A percentile compares a stretch with the other conserved stretches of the same genome.
phyloP scores from a whole-genome alignment of 1,284 basidiomycete genomes.

The Austropuccinia psidii region DNA sequence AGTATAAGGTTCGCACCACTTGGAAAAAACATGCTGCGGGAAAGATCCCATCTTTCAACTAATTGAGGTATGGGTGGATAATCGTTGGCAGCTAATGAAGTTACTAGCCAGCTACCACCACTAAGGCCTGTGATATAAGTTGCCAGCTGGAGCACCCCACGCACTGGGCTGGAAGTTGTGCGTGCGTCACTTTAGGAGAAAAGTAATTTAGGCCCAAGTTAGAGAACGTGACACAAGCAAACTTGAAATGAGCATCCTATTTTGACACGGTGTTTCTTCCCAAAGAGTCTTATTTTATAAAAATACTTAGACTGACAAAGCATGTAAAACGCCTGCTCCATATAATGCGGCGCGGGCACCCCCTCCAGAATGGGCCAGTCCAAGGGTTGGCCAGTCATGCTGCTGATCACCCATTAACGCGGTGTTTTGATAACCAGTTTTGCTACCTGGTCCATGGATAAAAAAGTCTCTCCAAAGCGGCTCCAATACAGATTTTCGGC shows the following conservation, averaged over 20 bases:
- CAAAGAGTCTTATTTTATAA: neutral
- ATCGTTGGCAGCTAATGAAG: conserved; percentile 43
- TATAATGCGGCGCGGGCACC: conserved; percentile 18
- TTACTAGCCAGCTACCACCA: conserved; percentile 45
- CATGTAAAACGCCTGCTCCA: conserved; percentile 22
- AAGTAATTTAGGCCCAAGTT: neutral
- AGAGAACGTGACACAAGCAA: neutral
- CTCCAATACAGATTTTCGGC: neutral
- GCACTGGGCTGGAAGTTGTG: conserved; percentile 37
- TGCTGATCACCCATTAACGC: neutral
- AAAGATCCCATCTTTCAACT: neutral
- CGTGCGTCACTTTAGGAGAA: neutral
- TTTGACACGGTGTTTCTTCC: no score
- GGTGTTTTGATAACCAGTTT: neutral
- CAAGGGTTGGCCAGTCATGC: neutral
- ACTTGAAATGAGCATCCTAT: no score
- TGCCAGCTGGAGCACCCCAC: conserved; percentile 45
- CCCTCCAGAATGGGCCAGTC: conserved; percentile 21
- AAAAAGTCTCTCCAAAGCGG: conserved; percentile 14
- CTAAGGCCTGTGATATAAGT: conserved; percentile 45
- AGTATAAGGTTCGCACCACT: neutral
- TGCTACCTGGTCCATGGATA: conserved; percentile 10
- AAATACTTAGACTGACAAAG: neutral
- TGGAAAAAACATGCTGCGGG: neutral
- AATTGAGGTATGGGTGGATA: conserved; percentile 25